Evolutionary conservation across 2,329 filamentous ascomycete genomes (phyloP), one percentile per base, ranked within the genome.

Genomic region (Cladosporium phlei): DNA sequence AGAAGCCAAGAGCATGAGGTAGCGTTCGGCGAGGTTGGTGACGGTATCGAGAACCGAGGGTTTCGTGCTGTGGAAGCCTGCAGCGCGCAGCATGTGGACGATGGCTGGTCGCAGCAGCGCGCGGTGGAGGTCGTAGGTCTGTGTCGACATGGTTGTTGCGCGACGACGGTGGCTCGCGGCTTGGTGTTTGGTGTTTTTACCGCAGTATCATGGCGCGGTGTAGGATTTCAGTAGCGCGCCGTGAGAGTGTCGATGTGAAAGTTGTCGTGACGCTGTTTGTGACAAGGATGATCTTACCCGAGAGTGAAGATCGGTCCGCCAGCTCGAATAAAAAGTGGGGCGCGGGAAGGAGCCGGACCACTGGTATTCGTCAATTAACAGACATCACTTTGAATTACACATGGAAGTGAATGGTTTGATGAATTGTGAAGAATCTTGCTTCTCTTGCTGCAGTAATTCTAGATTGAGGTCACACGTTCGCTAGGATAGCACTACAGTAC

Each of bases 61-160:
- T 46, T 82, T 82, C 40, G 88, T 86, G 32, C 84, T 77, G 65
- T 94, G 87, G 70, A 94, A 97, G 63, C 91, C 91, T 19, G 88
- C 85, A 22, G 90, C 88, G 61, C 91, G 88, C 42, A 97, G 81
- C 59, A 95, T 91, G 68, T 96, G 89, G 48, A 97, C 80, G 51
- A 96, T 80, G 38, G 84, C 83, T 2, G 91, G 91, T 32, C 89
- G 88, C 48, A 97, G 77, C 53, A 95, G 83, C 51, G 86, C 84
- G 67, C 88, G 84, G 69, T 85, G 78, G 38, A 86, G 72, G 52
- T 61, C 59, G 47, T 60, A 56, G 25, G 58, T 29, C 50, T 62
- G 59, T 46, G 58, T 58, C 35, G 52, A 53, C 44, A 52, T 59
- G 22, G n/a, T 47, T 39, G 42, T 32, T n/a, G n/a, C n/a, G n/a